Conservation (phyloP, 805 yeast species). For the Candida oleophila region DNA sequence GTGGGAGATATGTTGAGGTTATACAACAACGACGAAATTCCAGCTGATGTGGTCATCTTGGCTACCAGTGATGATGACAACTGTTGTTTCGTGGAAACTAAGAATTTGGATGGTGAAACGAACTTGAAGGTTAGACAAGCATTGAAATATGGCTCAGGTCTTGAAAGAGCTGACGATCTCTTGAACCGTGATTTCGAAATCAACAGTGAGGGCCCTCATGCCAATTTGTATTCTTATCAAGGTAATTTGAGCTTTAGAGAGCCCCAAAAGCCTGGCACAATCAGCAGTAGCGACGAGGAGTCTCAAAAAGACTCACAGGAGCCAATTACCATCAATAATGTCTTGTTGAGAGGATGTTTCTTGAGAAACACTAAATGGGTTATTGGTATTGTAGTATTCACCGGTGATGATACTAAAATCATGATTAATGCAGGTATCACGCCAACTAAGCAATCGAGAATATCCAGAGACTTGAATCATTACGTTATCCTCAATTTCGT, state of each 20-base stretch:
- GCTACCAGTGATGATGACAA: constrained; percentile 71
- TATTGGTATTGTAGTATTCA: constrained; percentile 70
- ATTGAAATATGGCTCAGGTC: constrained; percentile 55
- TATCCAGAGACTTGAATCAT: constrained; percentile 68
- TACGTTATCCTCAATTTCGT: constrained; percentile 67
- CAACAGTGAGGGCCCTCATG: constrained; percentile 84
- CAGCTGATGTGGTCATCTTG: constrained; percentile 70
- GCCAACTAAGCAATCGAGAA: constrained; percentile 74
- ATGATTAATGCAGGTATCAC: constrained; percentile 80
- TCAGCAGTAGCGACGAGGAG: constrained; percentile 30
- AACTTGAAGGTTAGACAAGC: constrained; percentile 77
- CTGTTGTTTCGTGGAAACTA: constrained; percentile 60
- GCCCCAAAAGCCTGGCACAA: background rate
- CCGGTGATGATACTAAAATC: constrained; percentile 78
- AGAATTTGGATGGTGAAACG: constrained; percentile 48
- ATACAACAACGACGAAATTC: constrained; percentile 70
- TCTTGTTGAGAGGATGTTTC: constrained; percentile 73
- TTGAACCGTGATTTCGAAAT: constrained; percentile 54
- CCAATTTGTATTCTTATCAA: constrained; percentile 72
- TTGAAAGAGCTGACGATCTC: constrained; percentile 37
- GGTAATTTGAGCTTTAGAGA: constrained; percentile 51
- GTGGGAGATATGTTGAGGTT: constrained; percentile 75
- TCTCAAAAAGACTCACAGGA: constrained; percentile 39
- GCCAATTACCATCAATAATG: constrained; percentile 65
- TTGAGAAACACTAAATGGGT: constrained; percentile 83